Evolutionary conservation across 2,329 filamentous ascomycete genomes (phyloP).

Genomic region (Nigrospora oryzae): DNA sequence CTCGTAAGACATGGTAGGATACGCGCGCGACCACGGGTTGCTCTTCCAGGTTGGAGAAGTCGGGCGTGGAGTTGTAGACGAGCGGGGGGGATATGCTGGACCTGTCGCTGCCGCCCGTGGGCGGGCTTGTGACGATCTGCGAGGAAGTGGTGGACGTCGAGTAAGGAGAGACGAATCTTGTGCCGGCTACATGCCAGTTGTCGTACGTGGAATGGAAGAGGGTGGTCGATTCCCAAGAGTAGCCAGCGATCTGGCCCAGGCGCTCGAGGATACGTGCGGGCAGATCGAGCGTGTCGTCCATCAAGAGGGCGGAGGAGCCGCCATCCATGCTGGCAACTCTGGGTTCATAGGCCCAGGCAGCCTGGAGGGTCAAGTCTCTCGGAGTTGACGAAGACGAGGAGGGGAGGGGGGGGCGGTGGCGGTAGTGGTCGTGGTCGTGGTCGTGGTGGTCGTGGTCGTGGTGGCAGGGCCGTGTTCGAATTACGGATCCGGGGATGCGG

Average conservation of each 20-base stretch:
- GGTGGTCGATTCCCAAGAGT: slow-evolving; percentile 58
- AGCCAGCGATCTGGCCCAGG: slow-evolving; percentile 63
- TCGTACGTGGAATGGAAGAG: slow-evolving; percentile 69
- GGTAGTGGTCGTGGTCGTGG: no score
- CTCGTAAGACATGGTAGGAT: slow-evolving; percentile 71
- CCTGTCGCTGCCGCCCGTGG: slow-evolving; percentile 28
- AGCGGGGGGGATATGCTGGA: slow-evolving; percentile 24
- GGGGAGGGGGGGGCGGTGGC: no score
- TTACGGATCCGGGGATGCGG: neutral
- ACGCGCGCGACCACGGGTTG: slow-evolving; percentile 67
- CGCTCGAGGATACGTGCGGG: slow-evolving; percentile 65
- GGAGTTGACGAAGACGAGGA: no score
- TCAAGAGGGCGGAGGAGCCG: slow-evolving; percentile 40
- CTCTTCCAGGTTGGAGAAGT: slow-evolving; percentile 50
- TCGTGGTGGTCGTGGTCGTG: no score
- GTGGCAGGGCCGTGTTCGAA: neutral
- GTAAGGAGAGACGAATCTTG: slow-evolving; percentile 44
- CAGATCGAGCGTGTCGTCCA: slow-evolving; percentile 51
- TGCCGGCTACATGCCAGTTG: slow-evolving; percentile 74
- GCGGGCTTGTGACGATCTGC: slow-evolving; percentile 34
- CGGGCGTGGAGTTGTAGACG: slow-evolving; percentile 27
- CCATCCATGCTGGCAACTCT: slow-evolving; percentile 1
- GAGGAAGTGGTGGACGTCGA: slow-evolving; percentile 37
- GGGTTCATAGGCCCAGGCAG: neutral
- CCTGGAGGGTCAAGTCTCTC: no score